Conservation (phyloP, 1,139 yeast genomes). For the Candida sanyaensis region DNA sequence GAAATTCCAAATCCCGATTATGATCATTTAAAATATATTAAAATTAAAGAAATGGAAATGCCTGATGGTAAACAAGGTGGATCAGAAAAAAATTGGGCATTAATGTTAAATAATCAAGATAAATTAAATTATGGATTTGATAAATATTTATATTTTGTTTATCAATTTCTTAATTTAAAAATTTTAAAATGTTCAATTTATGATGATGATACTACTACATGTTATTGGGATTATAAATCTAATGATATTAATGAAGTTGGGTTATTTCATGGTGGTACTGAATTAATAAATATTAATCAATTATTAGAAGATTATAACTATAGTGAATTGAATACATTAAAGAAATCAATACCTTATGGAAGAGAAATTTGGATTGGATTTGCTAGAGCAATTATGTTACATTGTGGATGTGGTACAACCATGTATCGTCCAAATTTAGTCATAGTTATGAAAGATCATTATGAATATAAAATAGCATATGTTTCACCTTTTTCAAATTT, state of each 20-base stretch:
- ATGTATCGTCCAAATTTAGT: conserved; percentile 50
- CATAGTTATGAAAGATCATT: conserved; percentile 33
- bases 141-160: conserved; percentile 26
- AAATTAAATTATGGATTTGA: conserved; percentile 23
- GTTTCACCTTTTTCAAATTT: conserved; percentile 41
- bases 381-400: conserved; percentile 46
- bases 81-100: conserved; percentile 37
- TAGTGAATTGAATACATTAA: conserved; percentile 8
- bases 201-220: conserved; percentile 21
- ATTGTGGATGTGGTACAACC: conserved; percentile 50
- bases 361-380: conserved; percentile 54
- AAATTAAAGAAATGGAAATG: conserved; percentile 26
- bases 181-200: conserved; percentile 27
- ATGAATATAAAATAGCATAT: conserved; percentile 24
- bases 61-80: conserved; percentile 14
- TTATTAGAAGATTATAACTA: conserved; percentile 9
- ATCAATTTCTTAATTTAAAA: conserved; percentile 29
- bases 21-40: conserved; percentile 22
- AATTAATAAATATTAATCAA: conserved; percentile 23
- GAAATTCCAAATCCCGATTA: conserved; percentile 15
- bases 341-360: conserved; percentile 20
- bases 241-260: conserved; percentile 26
- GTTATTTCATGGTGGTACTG: conserved; percentile 37
- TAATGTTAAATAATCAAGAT: conserved; percentile 23
- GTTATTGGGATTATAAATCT: conserved; percentile 28